A percentile compares a stretch with the other conserved stretches of the same genome.
These are phyloP conservation scores for Paradendryphiella salina DNA, from an alignment of 2,329 filamentous ascomycete species.

Conservation along the genomic window DNA sequence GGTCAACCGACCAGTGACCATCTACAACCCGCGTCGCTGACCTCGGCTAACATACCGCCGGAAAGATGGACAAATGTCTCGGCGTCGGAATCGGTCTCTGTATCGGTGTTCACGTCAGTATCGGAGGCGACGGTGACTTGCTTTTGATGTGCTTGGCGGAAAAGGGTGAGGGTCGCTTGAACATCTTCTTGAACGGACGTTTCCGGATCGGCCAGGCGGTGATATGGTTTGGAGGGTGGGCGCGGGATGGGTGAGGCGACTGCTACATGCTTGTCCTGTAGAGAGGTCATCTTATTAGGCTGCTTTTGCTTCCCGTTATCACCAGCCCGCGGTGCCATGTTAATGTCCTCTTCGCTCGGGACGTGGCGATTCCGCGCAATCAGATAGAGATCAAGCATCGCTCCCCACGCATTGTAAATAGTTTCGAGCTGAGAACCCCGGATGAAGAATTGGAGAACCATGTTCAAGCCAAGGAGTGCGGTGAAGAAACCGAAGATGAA, in stretches of 20 bases:
- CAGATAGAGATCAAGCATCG: conserved; percentile 4
- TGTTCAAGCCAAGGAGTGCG: background rate
- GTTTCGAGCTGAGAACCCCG: background rate
- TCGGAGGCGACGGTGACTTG: background rate
- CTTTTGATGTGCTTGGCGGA: background rate
- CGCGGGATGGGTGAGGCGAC: background rate
- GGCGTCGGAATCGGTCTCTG: background rate
- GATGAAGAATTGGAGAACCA: conserved; percentile 1
- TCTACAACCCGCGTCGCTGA: too few species aligned
- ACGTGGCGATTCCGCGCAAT: background rate
- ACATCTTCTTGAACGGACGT: background rate
- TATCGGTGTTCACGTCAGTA: background rate
- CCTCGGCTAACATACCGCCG: background rate
- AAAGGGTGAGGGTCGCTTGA: background rate
- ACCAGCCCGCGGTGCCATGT: background rate
- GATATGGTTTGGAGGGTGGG: background rate
- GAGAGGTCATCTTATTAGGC: background rate
- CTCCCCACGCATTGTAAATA: background rate
- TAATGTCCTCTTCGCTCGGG: background rate
- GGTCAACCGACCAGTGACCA: too few species aligned
- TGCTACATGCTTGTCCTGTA: background rate
- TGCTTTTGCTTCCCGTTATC: background rate
- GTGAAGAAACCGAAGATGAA: background rate
- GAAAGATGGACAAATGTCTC: background rate
- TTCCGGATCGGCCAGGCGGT: background rate